Evolutionary conservation across 163 green algal genomes (phyloP), one percentile per base, ranked within the genome.

Genomic region (Volvox carteri): DNA sequence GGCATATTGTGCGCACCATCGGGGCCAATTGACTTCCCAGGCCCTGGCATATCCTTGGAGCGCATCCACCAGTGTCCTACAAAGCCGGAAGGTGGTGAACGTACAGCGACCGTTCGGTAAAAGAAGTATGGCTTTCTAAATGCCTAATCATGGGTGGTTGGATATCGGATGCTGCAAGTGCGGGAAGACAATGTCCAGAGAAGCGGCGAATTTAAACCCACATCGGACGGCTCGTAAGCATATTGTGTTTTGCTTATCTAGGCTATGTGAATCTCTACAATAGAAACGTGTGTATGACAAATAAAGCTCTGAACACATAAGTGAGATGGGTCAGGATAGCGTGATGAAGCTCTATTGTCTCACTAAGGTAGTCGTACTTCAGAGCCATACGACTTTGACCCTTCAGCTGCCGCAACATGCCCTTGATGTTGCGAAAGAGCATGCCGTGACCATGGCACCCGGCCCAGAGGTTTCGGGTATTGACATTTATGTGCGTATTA

Each of bases 41-140:
- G 1, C 50, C 11, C 1, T 12, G 25, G 48, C 84, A 52, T 86
- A 60, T 48, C 42, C 48, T 4, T 90, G 77, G 25, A 97, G 83
- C 0, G 92, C 93, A 46, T 97, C 95, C 6, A 93, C 95, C 25
- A 97, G 91, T 96, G 80, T 97, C 95, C 94, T 97, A 90, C n/a
- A 18, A 33, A 33, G 44, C 5, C 3, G 54, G 54, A 7, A 8
- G 54, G 54, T 11, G 28, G 54, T 19, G 5, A 12, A n/a, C n/a
- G n/a, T n/a, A n/a, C n/a, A n/a, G n/a, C n/a, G n/a, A n/a, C n/a
- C n/a, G n/a, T n/a, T n/a, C n/a, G n/a, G n/a, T n/a, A n/a, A n/a
- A n/a, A n/a, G n/a, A n/a, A n/a, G n/a, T n/a, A n/a, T n/a, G n/a
- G n/a, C n/a, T n/a, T n/a, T n/a, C n/a, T n/a, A n/a, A n/a, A n/a